Evolutionary conservation across 1,284 basidiomycete genomes (phyloP).

Genomic region (Paramarasmius palmivorus): DNA sequence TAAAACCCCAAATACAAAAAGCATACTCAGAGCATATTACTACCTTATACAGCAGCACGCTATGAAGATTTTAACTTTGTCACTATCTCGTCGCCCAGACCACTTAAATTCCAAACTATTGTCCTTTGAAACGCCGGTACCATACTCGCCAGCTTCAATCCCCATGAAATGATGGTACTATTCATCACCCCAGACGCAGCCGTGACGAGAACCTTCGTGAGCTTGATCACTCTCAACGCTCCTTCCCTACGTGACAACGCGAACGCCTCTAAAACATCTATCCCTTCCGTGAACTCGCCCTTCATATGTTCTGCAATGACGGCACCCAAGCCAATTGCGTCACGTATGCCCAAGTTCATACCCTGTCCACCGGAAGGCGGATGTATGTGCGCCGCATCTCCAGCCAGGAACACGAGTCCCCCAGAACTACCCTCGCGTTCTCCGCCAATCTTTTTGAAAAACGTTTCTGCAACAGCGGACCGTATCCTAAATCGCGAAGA

Average conservation of each 20-base stretch:
- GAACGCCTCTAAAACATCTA: slow-evolving; percentile 3
- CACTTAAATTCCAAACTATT: neutral
- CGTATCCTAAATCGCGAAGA: slow-evolving; percentile 36
- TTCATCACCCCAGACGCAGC: neutral
- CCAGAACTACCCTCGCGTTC: slow-evolving; percentile 11
- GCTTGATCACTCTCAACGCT: neutral
- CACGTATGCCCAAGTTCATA: slow-evolving; percentile 46
- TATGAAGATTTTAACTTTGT: no score
- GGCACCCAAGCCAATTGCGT: slow-evolving; percentile 35
- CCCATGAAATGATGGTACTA: neutral
- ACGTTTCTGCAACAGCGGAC: slow-evolving; percentile 37
- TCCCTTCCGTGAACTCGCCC: neutral
- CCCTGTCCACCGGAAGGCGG: slow-evolving; percentile 44
- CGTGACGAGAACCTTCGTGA: neutral
- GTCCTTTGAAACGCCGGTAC: neutral
- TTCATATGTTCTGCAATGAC: slow-evolving; percentile 7
- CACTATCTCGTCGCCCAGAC: neutral
- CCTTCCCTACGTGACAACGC: neutral
- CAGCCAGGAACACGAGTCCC: slow-evolving; percentile 35
- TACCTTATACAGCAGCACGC: no score
- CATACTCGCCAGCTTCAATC: neutral
- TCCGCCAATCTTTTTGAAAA: slow-evolving; percentile 26
- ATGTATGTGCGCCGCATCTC: slow-evolving; percentile 47
- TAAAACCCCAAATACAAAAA: no score
- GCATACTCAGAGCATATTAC: no score